Evolutionary conservation across 148 eudicot genomes (phyloP).

Genomic region (Heliosperma pusillum): DNA sequence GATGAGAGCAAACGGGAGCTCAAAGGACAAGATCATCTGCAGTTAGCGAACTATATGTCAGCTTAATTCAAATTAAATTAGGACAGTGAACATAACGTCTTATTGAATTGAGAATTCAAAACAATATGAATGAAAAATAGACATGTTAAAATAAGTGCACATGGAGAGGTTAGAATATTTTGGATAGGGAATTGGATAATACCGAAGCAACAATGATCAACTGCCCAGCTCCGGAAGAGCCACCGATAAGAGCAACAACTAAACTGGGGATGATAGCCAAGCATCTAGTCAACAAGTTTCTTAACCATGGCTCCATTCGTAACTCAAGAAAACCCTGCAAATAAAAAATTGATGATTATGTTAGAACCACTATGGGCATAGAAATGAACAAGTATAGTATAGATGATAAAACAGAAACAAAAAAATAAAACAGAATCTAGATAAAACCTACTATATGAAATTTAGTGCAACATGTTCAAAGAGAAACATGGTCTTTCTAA

Average conservation of each 20-base stretch:
- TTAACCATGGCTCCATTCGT: constrained; percentile 80
- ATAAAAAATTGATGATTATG: neutral
- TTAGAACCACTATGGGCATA: neutral
- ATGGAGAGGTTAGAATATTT: neutral
- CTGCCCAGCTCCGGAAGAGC: constrained; percentile 88
- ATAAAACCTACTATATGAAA: neutral
- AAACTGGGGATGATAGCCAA: constrained; percentile 96
- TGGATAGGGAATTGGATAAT: constrained; percentile 9
- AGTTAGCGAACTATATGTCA: constrained; percentile 1
- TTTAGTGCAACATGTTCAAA: neutral
- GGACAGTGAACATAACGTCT: neutral
- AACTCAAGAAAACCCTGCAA: constrained; percentile 86
- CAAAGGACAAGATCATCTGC: constrained; percentile 98
- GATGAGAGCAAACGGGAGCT: constrained; percentile 95
- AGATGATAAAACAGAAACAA: neutral
- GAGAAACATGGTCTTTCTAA: neutral
- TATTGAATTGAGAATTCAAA: too few relatives aligned
- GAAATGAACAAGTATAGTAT: neutral
- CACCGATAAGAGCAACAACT: constrained; percentile 80
- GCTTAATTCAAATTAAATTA: neutral
- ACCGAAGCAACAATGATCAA: constrained; percentile 95
- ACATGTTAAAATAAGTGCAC: neutral
- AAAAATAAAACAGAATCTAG: neutral
- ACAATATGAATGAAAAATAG: too few relatives aligned
- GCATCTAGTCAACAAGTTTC: constrained; percentile 86